Conservation (phyloP, 306 rosid species). For the Cicer yamashitae region DNA sequence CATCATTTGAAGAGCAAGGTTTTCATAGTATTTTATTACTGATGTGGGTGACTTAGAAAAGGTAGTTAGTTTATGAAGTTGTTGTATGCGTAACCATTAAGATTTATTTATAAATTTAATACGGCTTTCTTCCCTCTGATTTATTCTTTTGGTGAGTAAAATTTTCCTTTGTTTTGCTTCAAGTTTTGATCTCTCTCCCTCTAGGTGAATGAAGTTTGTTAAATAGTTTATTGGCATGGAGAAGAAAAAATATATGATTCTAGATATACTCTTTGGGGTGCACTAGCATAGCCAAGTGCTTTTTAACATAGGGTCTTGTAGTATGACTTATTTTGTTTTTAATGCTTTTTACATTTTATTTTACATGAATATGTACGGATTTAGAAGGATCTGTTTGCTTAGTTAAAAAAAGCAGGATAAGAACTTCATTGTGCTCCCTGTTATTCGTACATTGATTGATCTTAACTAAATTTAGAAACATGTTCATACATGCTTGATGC, state of each 20-base stretch:
- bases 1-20: conserved; percentile 36
- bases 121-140: neutral
- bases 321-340: too few relatives aligned
- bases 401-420: neutral
- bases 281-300: too few relatives aligned
- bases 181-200: neutral
- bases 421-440: neutral
- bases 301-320: too few relatives aligned
- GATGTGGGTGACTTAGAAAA: conserved; percentile 14
- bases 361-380: too few relatives aligned
- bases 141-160: neutral
- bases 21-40: conserved; percentile 27
- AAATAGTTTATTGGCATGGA: neutral
- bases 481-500: neutral
- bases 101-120: conserved; percentile 9
- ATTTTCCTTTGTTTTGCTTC: conserved; percentile 13
- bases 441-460: neutral
- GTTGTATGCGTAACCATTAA: conserved; percentile 24
- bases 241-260: too few relatives aligned
- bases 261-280: too few relatives aligned
- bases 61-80: neutral
- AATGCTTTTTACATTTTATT: too few relatives aligned
- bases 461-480: neutral
- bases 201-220: neutral
- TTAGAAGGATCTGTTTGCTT: too few relatives aligned